A percentile compares a stretch with the other conserved stretches of the same genome.
Conservation (phyloP, 2,329 filamentous ascomycete species). For the Phyllosticta ampelicida region DNA sequence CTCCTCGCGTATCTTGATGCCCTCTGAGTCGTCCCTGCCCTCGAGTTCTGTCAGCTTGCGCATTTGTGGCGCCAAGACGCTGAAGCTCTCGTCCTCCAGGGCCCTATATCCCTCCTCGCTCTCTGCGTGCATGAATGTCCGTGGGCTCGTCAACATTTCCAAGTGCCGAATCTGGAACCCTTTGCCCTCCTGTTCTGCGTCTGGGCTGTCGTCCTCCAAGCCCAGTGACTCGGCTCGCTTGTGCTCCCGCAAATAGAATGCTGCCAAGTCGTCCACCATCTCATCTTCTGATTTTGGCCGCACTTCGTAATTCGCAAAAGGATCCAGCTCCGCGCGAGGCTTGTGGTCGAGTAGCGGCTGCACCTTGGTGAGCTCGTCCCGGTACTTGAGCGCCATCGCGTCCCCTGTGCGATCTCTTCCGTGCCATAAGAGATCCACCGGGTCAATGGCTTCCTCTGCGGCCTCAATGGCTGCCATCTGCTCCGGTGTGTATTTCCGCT, state of each 20-base stretch:
- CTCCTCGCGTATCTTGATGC: slow-evolving; percentile 25
- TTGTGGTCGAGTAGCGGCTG: slow-evolving; percentile 61
- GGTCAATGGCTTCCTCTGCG: slow-evolving; percentile 65
- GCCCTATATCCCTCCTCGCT: slow-evolving; percentile 39
- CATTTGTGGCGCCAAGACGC: slow-evolving; percentile 40
- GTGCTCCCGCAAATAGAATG: slow-evolving; percentile 5
- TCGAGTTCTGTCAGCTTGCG: slow-evolving; percentile 32
- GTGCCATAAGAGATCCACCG: slow-evolving; percentile 63
- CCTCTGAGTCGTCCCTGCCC: slow-evolving; percentile 25
- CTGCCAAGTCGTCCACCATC: slow-evolving; percentile 1
- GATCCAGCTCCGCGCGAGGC: slow-evolving; percentile 3
- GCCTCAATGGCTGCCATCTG: slow-evolving; percentile 75
- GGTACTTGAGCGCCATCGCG: slow-evolving; percentile 44
- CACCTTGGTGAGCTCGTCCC: slow-evolving; percentile 73
- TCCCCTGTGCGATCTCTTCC: slow-evolving; percentile 64
- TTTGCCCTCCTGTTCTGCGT: slow-evolving; percentile 35
- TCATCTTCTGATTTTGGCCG: slow-evolving; percentile 18
- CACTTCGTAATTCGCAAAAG: slow-evolving; percentile 5
- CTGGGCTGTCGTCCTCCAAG: slow-evolving; percentile 1
- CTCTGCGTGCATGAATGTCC: slow-evolving; percentile 36
- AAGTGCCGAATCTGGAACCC: slow-evolving; percentile 31
- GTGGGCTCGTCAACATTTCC: slow-evolving; percentile 31
- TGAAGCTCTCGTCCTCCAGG: slow-evolving; percentile 36
- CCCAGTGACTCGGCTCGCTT: slow-evolving; percentile 3
- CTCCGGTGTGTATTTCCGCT: slow-evolving; percentile 61